Percentiles rank a stretch among this genome's conserved stretches.
phyloP scores from a whole-genome alignment of 345 rosid species.

The Carallia pectinifolia region DNA sequence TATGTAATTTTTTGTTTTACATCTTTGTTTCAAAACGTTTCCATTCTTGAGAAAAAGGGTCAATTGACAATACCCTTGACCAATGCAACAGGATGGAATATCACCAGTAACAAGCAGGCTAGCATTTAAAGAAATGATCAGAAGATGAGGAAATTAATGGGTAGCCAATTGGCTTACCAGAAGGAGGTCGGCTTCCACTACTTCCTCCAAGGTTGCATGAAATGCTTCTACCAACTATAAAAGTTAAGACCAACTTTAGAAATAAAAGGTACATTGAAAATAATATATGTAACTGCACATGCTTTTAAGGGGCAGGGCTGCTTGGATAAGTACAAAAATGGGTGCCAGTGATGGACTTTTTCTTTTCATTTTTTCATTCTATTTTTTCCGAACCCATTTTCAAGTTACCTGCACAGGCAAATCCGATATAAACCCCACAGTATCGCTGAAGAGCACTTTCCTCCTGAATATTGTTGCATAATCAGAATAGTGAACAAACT shows the following conservation, averaged over 20 bases:
- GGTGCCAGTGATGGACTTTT: no score
- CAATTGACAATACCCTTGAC: no score
- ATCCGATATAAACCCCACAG: conserved; percentile 96
- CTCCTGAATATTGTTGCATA: conserved; percentile 47
- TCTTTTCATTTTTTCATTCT: no score
- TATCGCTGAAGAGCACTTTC: conserved; percentile 82
- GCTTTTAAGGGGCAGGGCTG: neutral
- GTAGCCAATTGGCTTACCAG: conserved; percentile 48
- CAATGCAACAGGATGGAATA: neutral
- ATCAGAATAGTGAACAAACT: neutral
- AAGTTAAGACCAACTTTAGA: conserved; percentile 11
- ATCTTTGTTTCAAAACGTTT: neutral
- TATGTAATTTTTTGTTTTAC: neutral
- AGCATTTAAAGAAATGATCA: neutral
- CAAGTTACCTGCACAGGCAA: conserved; percentile 77
- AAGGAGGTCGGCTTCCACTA: conserved; percentile 87
- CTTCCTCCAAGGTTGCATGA: conserved; percentile 93
- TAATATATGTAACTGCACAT: conserved; percentile 4
- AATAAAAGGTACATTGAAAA: conserved; percentile 4
- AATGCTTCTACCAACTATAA: conserved; percentile 85
- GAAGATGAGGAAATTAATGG: neutral
- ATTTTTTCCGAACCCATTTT: neutral
- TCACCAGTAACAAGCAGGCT: neutral
- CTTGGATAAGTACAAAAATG: no score
- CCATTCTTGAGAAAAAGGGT: neutral